These are phyloP conservation scores for Lepraria neglecta DNA, from an alignment of 495 filamentous ascomycete species.

Conservation along the genomic window DNA sequence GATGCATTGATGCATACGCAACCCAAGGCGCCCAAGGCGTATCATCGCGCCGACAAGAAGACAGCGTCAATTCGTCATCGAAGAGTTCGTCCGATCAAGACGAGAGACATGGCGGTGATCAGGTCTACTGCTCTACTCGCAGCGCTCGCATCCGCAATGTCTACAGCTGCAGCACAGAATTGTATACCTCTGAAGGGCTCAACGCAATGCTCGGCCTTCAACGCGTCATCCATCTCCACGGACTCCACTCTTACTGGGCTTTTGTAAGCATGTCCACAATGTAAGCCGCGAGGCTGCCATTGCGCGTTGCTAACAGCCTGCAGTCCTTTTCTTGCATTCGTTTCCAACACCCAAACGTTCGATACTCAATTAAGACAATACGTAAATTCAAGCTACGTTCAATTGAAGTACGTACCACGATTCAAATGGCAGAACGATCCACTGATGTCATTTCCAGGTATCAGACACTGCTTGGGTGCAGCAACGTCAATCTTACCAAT, in stretches of 20 bases:
- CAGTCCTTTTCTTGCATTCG: conserved; percentile 82
- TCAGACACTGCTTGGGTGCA: conserved; percentile 71
- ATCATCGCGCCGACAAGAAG: conserved; percentile 11
- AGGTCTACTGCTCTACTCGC: conserved; percentile 12
- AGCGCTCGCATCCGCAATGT: conserved; percentile 3
- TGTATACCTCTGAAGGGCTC: conserved; percentile 81
- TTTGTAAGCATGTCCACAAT: conserved; percentile 56
- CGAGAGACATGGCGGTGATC: neutral
- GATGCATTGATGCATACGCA: conserved; percentile 16
- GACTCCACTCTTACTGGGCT: conserved; percentile 53
- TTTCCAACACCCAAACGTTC: conserved; percentile 69
- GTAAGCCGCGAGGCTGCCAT: neutral
- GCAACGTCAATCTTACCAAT: conserved; percentile 67
- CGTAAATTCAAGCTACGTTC: conserved; percentile 65
- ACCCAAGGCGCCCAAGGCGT: neutral
- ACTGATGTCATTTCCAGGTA: conserved; percentile 48
- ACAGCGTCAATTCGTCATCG: neutral
- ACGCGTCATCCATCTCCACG: conserved; percentile 72
- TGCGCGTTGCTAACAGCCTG: conserved; percentile 28
- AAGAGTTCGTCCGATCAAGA: conserved; percentile 1
- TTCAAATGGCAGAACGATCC: conserved; percentile 12
- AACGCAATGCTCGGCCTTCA: conserved; percentile 76
- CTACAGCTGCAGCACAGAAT: conserved; percentile 25
- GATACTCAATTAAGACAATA: conserved; percentile 69
- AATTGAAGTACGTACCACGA: conserved; percentile 56